Evolutionary conservation across 2,329 filamentous ascomycete species (phyloP).

Genomic region (Colletotrichum orbiculare): DNA sequence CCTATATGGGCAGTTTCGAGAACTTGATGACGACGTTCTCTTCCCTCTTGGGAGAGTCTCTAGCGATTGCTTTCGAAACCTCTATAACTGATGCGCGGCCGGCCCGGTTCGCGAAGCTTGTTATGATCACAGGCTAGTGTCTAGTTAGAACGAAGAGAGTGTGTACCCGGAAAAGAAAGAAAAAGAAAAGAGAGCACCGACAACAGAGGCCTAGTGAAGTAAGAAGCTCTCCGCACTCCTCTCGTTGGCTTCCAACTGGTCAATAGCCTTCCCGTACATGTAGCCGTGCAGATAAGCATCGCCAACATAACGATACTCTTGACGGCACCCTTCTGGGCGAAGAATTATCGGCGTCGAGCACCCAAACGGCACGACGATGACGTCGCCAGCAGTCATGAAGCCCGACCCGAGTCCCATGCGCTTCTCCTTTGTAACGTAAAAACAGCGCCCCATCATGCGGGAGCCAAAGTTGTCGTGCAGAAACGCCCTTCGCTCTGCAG

Average conservation of each 20-base stretch:
- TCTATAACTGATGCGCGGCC: no score
- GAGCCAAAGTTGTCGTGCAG: slow-evolving; percentile 37
- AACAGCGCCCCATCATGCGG: slow-evolving; percentile 40
- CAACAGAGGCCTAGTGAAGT: slow-evolving; percentile 12
- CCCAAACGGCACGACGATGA: slow-evolving; percentile 48
- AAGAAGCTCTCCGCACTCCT: slow-evolving; percentile 49
- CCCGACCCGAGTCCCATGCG: slow-evolving; percentile 47
- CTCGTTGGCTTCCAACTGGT: slow-evolving; percentile 45
- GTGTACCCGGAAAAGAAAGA: no score
- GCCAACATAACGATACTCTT: slow-evolving; percentile 46
- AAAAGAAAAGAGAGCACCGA: no score
- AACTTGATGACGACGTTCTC: no score
- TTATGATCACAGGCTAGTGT: no score
- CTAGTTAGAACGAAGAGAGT: no score
- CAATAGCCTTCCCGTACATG: slow-evolving; percentile 47
- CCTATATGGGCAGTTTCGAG: no score
- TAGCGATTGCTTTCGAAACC: no score
- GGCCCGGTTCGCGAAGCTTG: no score
- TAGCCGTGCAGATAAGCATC: slow-evolving; percentile 49
- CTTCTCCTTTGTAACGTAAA: slow-evolving; percentile 39
- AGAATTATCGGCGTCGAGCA: slow-evolving; percentile 48
- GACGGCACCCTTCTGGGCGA: slow-evolving; percentile 39
- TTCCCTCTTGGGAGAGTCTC: no score
- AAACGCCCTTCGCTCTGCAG: slow-evolving; percentile 27
- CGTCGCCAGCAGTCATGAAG: slow-evolving; percentile 43